A percentile compares a stretch with the other conserved stretches of the same genome.
These are phyloP conservation scores for Diaporthe citri DNA, from an alignment of 2,329 filamentous ascomycete genomes.

Conservation along the genomic window DNA sequence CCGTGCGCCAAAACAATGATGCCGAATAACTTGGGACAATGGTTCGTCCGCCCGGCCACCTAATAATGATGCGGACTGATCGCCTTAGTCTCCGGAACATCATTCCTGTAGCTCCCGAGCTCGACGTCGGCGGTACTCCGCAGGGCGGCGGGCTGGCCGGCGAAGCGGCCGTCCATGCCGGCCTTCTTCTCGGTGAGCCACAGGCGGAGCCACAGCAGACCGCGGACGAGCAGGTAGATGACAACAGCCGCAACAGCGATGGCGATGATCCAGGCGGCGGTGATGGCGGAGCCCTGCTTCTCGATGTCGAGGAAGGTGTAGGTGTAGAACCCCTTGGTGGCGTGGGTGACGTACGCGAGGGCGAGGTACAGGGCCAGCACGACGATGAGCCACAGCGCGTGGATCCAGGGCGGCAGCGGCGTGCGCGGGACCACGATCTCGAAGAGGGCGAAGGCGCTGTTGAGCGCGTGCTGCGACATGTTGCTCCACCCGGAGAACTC, in stretches of 20 bases:
- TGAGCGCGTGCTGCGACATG: conserved; percentile 81
- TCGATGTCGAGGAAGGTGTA: conserved; percentile 81
- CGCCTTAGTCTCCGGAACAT: neutral
- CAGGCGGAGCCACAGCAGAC: conserved; percentile 62
- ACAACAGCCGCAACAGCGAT: conserved; percentile 66
- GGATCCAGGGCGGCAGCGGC: conserved; percentile 70
- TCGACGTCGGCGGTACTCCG: conserved; percentile 35
- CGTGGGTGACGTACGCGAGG: conserved; percentile 79
- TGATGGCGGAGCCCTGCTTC: conserved; percentile 61
- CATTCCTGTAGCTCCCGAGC: conserved; percentile 27
- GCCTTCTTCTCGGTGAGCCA: conserved; percentile 63
- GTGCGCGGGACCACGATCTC: conserved; percentile 80
- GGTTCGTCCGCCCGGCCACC: neutral
- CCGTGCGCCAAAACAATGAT: neutral
- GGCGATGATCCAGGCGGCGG: conserved; percentile 75
- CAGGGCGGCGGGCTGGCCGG: conserved; percentile 41
- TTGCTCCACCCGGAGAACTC: conserved; percentile 73
- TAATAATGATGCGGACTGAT: conserved; percentile 30
- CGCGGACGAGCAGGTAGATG: conserved; percentile 65
- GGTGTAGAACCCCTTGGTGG: conserved; percentile 79
- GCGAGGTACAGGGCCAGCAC: conserved; percentile 79
- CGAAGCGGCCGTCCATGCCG: conserved; percentile 58
- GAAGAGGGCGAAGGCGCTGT: conserved; percentile 79
- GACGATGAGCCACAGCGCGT: conserved; percentile 77
- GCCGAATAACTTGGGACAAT: neutral